Evolutionary conservation across 192 early-diverging fungal genomes (phyloP).

Genomic region (Gamsiella multidivaricata): DNA sequence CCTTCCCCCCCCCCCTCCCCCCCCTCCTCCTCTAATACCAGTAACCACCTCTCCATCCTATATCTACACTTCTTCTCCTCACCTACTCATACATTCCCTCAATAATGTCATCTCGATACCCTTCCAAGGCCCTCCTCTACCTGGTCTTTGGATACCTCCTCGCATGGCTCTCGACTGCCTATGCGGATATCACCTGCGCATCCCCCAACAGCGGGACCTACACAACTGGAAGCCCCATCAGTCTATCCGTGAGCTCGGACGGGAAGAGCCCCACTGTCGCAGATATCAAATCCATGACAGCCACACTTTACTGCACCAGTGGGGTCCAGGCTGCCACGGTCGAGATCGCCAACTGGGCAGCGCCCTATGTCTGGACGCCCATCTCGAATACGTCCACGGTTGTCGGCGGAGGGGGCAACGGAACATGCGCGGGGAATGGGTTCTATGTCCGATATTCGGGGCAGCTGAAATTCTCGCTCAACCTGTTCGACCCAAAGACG

Average conservation of each 20-base stretch:
- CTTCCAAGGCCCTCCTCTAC: not conserved
- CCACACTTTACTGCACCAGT: conserved; percentile 14
- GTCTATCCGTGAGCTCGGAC: conserved; percentile 8
- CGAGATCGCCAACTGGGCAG: not conserved
- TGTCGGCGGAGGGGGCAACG: conserved; percentile 10
- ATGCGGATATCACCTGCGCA: conserved; percentile 6
- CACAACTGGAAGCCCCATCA: conserved; percentile 15
- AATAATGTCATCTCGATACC: too few species aligned
- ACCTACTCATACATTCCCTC: not conserved
- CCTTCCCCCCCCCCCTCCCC: not conserved
- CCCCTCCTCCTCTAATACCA: not conserved
- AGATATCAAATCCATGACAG: conserved; percentile 8
- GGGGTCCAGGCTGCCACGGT: conserved; percentile 4
- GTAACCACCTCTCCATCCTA: too few species aligned
- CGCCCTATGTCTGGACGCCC: conserved; percentile 6
- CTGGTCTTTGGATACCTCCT: not conserved
- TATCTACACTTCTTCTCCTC: too few species aligned
- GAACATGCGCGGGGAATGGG: conserved; percentile 11
- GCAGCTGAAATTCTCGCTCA: too few species aligned
- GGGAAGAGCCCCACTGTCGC: not conserved
- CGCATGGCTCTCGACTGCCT: not conserved
- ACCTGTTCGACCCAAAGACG: not conserved
- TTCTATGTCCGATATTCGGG: conserved; percentile 29
- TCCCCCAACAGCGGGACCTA: conserved; percentile 10
- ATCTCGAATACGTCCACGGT: too few species aligned